Evolutionary conservation across 1,284 basidiomycete species (phyloP), one percentile per base, ranked within the genome.

Genomic region (Vanrija humicola): DNA sequence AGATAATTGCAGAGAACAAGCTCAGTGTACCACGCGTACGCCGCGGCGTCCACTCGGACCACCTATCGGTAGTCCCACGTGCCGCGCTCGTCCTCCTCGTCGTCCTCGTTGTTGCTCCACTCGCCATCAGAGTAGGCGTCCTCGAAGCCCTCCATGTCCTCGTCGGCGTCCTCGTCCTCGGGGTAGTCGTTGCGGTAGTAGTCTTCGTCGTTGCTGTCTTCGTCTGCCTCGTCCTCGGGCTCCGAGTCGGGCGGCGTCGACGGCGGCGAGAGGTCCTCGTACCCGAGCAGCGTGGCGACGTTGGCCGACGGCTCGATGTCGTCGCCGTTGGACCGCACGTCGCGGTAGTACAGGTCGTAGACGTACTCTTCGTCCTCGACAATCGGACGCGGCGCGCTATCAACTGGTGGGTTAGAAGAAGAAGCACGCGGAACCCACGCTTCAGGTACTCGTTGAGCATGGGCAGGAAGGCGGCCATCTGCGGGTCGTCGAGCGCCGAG

Each of bases 161-260:
- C 67, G 58, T 74, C 74, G 1, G 70, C 72, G 61, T 75, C 76
- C 55, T 78, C 76, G 46, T 78, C 76, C 56, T 78, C 76, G 5
- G 76, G 76, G 56, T 78, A 78, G 58, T 78, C 76, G 51, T 77
- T 77, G 42, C 75, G 65, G 55, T 78, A 78, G 49, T 70, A 78
- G 56, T 77, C 75, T 51, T 78, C 76, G 46, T 77, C 75, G 55
- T 78, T 77, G 5, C 67, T 70, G 59, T 78, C 77, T 58, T 77
- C 76, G 58, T 78, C 77, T 8, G 76, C 76, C 64, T 76, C 75
- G 59, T 77, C 76, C 48, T 74, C 75, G 9, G 67, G 69, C 54
- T 77, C 76, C 8, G 68, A 70, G 15, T 65, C 67, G 12, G 69
- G 66, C 14, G 65, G 61, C 7, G 69, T 64, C 3, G 66, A 68